These are phyloP conservation scores for Phytophthora pistaciae DNA, from an alignment of 352 stramenopile species.

Conservation along the genomic window DNA sequence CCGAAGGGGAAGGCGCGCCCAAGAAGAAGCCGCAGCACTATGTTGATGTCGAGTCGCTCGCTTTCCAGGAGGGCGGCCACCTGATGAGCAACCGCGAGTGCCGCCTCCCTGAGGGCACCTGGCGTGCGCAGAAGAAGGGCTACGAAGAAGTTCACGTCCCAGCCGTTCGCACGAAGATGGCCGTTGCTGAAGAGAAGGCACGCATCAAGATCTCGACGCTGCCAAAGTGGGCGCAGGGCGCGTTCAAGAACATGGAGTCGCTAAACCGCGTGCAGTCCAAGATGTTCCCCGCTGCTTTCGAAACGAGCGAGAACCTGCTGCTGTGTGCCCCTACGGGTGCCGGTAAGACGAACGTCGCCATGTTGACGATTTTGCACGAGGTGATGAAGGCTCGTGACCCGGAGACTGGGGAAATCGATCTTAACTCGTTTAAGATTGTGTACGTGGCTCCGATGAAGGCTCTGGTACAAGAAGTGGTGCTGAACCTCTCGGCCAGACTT, in stretches of 20 bases:
- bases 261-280: slow-evolving; percentile 99
- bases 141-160: slow-evolving; percentile 99
- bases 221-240: slow-evolving; percentile 95
- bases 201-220: slow-evolving; percentile 93
- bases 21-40: slow-evolving; percentile 84
- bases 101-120: slow-evolving; percentile 96
- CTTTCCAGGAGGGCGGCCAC: slow-evolving; percentile 96
- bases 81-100: slow-evolving; percentile 99
- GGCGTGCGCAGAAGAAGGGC: slow-evolving; percentile 97
- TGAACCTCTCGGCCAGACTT: slow-evolving; percentile 97
- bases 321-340: slow-evolving; percentile 99
- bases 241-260: slow-evolving; percentile 98
- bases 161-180: slow-evolving; percentile 90
- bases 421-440: slow-evolving; percentile 99
- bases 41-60: slow-evolving; percentile 96
- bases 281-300: slow-evolving; percentile 94
- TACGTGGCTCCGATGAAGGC: slow-evolving; percentile 99
- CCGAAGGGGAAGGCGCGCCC: slow-evolving; percentile 26
- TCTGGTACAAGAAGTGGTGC: slow-evolving; percentile 99
- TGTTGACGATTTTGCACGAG: slow-evolving; percentile 99
- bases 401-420: slow-evolving; percentile 91
- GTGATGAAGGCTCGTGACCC: slow-evolving; percentile 93
- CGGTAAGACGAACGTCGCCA: slow-evolving; percentile 99
- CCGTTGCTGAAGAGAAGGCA: slow-evolving; percentile 76
- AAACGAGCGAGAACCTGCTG: slow-evolving; percentile 97